These are phyloP conservation scores for Entrophospora sp. DNA, from an alignment of 192 early-diverging fungal genomes.

Conservation along the genomic window DNA sequence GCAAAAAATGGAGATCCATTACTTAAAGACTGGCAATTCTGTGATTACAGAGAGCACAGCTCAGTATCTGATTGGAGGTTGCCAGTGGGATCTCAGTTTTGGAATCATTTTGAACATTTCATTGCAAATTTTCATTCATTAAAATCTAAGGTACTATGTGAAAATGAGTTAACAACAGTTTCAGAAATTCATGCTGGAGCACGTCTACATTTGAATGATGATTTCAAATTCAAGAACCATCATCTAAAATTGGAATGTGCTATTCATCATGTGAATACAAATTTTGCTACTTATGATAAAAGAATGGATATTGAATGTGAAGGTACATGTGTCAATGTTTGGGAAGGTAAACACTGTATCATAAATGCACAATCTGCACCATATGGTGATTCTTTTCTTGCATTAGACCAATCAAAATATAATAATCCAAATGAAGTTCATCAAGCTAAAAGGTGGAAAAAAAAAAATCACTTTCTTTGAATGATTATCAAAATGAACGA, in stretches of 20 bases:
- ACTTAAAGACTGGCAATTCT: not conserved
- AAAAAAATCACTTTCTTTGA: not conserved
- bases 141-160: not conserved
- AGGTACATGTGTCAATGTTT: not conserved
- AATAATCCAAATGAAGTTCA: conserved; percentile 26
- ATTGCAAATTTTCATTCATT: not conserved
- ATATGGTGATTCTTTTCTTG: conserved; percentile 21
- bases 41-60: not conserved
- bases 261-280: conserved; percentile 16
- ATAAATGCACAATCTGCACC: conserved; percentile 2
- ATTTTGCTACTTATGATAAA: not conserved
- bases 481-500: conserved; percentile 10
- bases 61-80: not conserved
- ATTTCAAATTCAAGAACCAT: conserved; percentile 1
- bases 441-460: not conserved
- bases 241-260: not conserved
- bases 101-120: not conserved
- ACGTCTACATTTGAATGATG: not conserved
- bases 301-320: not conserved
- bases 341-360: not conserved
- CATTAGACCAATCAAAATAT: not conserved
- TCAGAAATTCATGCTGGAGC: conserved; percentile 8
- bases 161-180: conserved; percentile 1
- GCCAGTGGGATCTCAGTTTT: not conserved
- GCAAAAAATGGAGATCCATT: not conserved